Base-by-base conservation (phyloP, 495 filamentous ascomycete genomes). In the Entonaema liquescens region DNA sequence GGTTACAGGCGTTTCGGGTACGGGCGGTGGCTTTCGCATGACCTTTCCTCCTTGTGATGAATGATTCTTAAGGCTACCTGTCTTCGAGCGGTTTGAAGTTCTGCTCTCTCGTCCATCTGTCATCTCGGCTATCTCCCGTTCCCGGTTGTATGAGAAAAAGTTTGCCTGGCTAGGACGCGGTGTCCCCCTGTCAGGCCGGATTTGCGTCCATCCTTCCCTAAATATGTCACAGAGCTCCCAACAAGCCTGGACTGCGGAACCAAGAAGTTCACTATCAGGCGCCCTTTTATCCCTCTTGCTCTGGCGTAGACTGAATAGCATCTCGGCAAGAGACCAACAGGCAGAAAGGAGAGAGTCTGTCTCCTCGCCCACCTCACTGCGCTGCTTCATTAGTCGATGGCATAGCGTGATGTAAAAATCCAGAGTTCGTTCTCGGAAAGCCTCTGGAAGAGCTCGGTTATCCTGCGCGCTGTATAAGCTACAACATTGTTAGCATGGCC, bases 181-280 rank as follows among this genome's bases (percentile, higher is more conserved):
- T n/a, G 94, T 97, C 25, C 91, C 92, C 35, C 93, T 85, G 64
- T 97, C 93, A 5, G 94, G 93, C 44, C 91, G 88, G 31, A 95
- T 88, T 76, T 97, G 90, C 28, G 93, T 93, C 93, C 93, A 97
- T 11, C 94, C 93, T 82, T 95, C 92, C 35, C 93, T 86, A 81
- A 97, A 97, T 53, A 97, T 89, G 80, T 97, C 94, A 77, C 93
- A 96, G 26, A 97, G 87, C 71, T 97, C 94, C 94, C 94, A 97
- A 79, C 94, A 97, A 5, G 94, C 91, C 74, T 97, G 93, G 2
- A 97, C 90, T 0, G 94, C 93, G 2, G 92, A 94, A 15, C 92
- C 90, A 5, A 97, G 84, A 6, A 97, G 82, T 72, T 95, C 93
- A 75, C 94, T 92, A 73, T 96, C 92, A 0, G 92, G 82, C 0